Evolutionary conservation across 2,329 filamentous ascomycete genomes (phyloP).

Genomic region (Hirsutella rhossiliensis): DNA sequence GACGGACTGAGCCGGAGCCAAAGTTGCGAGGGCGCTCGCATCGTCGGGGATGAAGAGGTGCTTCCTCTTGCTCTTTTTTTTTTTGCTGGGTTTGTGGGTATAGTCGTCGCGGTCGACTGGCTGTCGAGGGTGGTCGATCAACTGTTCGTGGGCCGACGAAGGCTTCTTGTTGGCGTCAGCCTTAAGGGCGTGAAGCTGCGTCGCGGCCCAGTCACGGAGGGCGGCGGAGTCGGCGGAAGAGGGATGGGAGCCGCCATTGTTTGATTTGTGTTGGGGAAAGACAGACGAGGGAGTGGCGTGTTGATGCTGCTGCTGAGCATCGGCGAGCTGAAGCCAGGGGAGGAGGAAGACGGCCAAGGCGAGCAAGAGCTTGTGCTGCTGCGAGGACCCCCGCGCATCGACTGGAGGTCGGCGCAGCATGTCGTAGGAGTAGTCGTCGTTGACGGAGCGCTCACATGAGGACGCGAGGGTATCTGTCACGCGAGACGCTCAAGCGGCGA

Average conservation of each 20-base stretch:
- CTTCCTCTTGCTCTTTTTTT: conserved; percentile 19
- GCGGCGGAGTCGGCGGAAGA: conserved; percentile 13
- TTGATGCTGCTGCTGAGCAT: conserved; percentile 52
- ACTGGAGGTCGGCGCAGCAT: conserved; percentile 56
- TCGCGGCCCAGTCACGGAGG: conserved; percentile 17
- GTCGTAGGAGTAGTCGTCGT: conserved; percentile 6
- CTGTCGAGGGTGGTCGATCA: conserved; percentile 5
- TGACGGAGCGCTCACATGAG: conserved; percentile 7
- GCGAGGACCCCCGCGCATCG: conserved; percentile 37
- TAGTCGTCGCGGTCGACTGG: conserved; percentile 6
- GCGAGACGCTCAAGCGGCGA: background rate
- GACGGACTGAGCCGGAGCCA: conserved; percentile 93
- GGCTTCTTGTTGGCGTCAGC: conserved; percentile 14
- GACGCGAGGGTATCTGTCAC: background rate
- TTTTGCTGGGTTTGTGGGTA: background rate
- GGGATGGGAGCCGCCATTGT: conserved; percentile 6
- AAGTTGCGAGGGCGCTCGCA: conserved; percentile 95
- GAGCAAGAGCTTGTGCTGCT: conserved; percentile 35
- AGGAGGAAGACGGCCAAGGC: conserved; percentile 47
- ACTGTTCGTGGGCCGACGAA: conserved; percentile 1
- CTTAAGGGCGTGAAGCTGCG: conserved; percentile 2
- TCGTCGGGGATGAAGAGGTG: conserved; percentile 38
- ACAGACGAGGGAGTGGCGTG: conserved; percentile 1
- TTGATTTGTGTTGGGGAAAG: background rate
- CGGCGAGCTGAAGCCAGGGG: conserved; percentile 41